phyloP scores from a whole-genome alignment of 768 basidiomycete genomes.

The Rhodocollybia butyracea region DNA sequence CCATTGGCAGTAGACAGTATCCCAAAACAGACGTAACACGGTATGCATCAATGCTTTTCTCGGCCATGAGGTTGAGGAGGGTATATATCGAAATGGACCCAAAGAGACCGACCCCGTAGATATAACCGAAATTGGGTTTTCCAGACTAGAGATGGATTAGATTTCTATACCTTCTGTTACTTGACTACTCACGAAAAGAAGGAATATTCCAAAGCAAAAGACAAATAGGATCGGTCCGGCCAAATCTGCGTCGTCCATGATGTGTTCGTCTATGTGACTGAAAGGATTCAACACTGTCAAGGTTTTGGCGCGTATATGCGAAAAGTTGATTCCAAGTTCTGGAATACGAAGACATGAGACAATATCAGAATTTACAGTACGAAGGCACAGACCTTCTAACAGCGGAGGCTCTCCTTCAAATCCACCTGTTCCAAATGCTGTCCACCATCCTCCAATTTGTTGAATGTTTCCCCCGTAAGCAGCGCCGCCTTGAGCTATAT shows the following conservation, averaged over 20 bases:
- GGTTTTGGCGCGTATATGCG: conserved; percentile 92
- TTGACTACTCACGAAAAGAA: conserved; percentile 73
- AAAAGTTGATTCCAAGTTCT: conserved; percentile 98
- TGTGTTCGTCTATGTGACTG: conserved; percentile 76
- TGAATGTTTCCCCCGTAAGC: conserved; percentile 75
- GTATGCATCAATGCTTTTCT: conserved; percentile 92
- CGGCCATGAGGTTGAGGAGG: conserved; percentile 96
- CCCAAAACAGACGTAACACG: conserved; percentile 93
- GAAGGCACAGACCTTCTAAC: conserved; percentile 71
- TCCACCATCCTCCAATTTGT: conserved; percentile 82
- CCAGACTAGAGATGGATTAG: conserved; percentile 64
- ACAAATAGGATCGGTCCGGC: conserved; percentile 95
- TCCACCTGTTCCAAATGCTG: conserved; percentile 92
- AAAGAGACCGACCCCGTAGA: conserved; percentile 96
- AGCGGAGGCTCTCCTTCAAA: conserved; percentile 95
- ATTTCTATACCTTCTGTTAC: background rate
- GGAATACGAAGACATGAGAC: conserved; percentile 4
- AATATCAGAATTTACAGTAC: background rate
- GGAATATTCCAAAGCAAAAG: conserved; percentile 90
- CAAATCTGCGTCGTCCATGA: conserved; percentile 99
- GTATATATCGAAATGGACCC: conserved; percentile 91
- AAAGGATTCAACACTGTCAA: conserved; percentile 95
- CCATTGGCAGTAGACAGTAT: conserved; percentile 96
- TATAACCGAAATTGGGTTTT: conserved; percentile 97
- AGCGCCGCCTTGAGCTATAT: conserved; percentile 43